Percentiles rank a stretch among this genome's conserved stretches.
phyloP scores from a whole-genome alignment of 257 asterid genomes.

The Solanum pinnatisectum region DNA sequence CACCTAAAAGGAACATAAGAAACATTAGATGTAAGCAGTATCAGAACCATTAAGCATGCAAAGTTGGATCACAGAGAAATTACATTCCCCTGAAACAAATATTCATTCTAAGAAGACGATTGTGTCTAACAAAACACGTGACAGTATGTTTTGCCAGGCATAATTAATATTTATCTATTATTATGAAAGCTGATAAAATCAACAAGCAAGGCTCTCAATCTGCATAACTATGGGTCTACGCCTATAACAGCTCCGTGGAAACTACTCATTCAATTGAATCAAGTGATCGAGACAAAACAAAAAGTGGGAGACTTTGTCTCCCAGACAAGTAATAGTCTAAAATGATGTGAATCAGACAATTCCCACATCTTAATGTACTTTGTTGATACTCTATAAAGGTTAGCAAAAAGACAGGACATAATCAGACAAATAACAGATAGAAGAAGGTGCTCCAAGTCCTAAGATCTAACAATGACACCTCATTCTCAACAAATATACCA shows the following conservation, averaged over 20 bases:
- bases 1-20: conserved; percentile 18
- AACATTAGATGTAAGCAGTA: neutral
- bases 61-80: neutral
- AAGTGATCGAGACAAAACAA: neutral
- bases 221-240: neutral
- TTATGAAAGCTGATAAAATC: neutral
- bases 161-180: neutral
- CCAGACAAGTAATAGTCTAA: neutral
- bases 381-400: neutral
- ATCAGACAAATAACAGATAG: neutral
- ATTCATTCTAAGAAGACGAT: neutral
- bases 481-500: neutral
- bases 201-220: neutral
- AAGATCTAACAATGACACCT: neutral
- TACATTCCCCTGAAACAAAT: neutral
- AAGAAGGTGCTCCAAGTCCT: neutral
- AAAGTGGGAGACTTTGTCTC: neutral
- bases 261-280: neutral
- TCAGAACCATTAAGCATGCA: neutral
- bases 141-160: neutral
- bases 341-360: neutral
- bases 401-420: neutral
- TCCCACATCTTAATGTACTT: neutral
- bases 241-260: neutral
- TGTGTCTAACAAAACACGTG: neutral